Conservation (phyloP, 805 yeast genomes). For the Hagleromyces aurorensis region DNA sequence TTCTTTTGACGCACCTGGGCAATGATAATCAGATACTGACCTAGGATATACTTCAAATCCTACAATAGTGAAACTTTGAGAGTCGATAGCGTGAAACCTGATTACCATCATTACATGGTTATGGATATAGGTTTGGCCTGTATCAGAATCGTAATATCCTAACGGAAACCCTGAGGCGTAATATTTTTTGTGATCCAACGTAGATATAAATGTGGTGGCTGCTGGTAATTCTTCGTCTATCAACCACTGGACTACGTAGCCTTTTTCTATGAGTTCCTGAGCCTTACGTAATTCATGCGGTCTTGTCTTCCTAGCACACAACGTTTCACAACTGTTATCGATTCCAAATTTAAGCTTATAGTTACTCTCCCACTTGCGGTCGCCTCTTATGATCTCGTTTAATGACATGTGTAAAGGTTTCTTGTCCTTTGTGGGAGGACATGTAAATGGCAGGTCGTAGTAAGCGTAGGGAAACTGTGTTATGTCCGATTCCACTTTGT, state of each 20-base stretch:
- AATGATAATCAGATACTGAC: constrained; percentile 56
- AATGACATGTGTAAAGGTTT: constrained; percentile 60
- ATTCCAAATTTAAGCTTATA: constrained; percentile 54
- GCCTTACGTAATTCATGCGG: constrained; percentile 48
- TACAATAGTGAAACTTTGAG: constrained; percentile 52
- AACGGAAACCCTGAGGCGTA: constrained; percentile 84
- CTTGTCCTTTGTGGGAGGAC: constrained; percentile 52
- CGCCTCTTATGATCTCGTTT: constrained; percentile 75
- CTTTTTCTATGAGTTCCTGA: constrained; percentile 51
- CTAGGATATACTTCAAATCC: constrained; percentile 89
- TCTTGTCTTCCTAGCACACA: constrained; percentile 61
- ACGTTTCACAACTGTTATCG: constrained; percentile 56
- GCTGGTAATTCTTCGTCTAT: constrained; percentile 75
- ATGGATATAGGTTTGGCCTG: constrained; percentile 53
- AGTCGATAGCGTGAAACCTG: constrained; percentile 51
- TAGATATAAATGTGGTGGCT: constrained; percentile 69
- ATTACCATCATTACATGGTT: constrained; percentile 79
- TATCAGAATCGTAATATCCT: constrained; percentile 51
- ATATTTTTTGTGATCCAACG: constrained; percentile 52
- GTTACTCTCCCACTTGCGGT: constrained; percentile 68
- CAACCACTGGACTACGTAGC: constrained; percentile 77
- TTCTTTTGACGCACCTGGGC: constrained; percentile 67
- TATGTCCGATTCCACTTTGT: constrained; percentile 66
- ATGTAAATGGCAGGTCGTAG: constrained; percentile 70
- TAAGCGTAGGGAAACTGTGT: constrained; percentile 72